phyloP scores from a whole-genome alignment of 176 grass and related monocot genomes.

The Raddia distichophylla region DNA sequence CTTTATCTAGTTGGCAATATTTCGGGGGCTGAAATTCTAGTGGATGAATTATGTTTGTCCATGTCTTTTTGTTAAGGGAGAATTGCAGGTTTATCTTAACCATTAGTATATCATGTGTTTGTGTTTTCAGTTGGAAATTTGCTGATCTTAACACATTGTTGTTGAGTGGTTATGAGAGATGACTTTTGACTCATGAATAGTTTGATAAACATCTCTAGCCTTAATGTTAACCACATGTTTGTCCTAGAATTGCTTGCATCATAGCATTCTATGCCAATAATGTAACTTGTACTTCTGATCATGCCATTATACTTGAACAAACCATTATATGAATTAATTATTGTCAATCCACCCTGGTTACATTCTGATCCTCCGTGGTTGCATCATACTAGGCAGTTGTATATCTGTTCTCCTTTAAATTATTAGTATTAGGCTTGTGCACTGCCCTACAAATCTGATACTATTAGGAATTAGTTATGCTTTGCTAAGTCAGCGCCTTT shows the following conservation, averaged over 20 bases:
- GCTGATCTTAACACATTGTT: not conserved
- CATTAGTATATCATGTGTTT: conserved; percentile 3
- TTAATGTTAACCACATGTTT: conserved; percentile 4
- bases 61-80: not conserved
- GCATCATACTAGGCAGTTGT: not conserved
- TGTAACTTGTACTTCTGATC: not conserved
- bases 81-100: not conserved
- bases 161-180: not conserved
- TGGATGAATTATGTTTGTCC: conserved; percentile 24
- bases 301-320: conserved; percentile 1
- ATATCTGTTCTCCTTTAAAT: conserved; percentile 21
- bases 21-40: conserved; percentile 22
- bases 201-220: conserved; percentile 1
- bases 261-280: not conserved
- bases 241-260: not conserved
- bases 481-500: conserved; percentile 23
- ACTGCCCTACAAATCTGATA: conserved; percentile 23
- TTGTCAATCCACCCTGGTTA: not conserved
- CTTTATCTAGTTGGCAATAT: conserved; percentile 30
- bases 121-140: conserved; percentile 16
- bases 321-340: conserved; percentile 23
- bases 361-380: conserved; percentile 14
- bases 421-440: not conserved
- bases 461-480: conserved; percentile 14
- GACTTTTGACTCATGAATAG: conserved; percentile 24